phyloP scores from a whole-genome alignment of 2,329 filamentous ascomycete genomes.

The Berkeleyomyces basicola region DNA sequence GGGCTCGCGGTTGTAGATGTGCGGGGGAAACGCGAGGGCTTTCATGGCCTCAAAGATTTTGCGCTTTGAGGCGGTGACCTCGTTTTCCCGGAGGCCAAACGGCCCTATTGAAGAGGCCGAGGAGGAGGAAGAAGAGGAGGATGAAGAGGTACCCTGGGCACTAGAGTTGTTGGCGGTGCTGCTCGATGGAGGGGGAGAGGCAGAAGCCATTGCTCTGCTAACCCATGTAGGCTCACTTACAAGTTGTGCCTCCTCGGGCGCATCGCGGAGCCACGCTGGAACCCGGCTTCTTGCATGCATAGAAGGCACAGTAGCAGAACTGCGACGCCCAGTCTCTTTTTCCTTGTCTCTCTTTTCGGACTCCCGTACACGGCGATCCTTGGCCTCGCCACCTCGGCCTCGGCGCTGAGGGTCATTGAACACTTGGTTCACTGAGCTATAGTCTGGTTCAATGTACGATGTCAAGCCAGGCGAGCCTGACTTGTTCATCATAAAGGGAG shows the following conservation, averaged over 20 bases:
- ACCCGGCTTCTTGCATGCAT: neutral
- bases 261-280: constrained; percentile 1
- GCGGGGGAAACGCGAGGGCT: neutral
- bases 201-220: neutral
- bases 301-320: neutral
- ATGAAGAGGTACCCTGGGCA: neutral
- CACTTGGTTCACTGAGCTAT: constrained; percentile 19
- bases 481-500: constrained; percentile 39
- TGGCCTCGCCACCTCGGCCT: neutral
- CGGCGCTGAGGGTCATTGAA: neutral
- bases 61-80: neutral
- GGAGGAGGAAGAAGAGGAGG: neutral
- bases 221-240: neutral
- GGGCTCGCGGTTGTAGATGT: constrained; percentile 6
- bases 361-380: neutral
- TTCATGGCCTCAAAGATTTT: neutral
- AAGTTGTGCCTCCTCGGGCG: neutral
- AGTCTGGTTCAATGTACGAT: constrained; percentile 55
- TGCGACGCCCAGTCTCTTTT: neutral
- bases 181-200: neutral
- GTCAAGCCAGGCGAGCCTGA: constrained; percentile 53
- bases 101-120: neutral
- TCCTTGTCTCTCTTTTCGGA: neutral
- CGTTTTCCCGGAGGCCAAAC: neutral
- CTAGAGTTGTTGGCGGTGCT: neutral